These are phyloP conservation scores for Phylloporus sp. DNA, from an alignment of 768 basidiomycete genomes.

Conservation along the genomic window DNA sequence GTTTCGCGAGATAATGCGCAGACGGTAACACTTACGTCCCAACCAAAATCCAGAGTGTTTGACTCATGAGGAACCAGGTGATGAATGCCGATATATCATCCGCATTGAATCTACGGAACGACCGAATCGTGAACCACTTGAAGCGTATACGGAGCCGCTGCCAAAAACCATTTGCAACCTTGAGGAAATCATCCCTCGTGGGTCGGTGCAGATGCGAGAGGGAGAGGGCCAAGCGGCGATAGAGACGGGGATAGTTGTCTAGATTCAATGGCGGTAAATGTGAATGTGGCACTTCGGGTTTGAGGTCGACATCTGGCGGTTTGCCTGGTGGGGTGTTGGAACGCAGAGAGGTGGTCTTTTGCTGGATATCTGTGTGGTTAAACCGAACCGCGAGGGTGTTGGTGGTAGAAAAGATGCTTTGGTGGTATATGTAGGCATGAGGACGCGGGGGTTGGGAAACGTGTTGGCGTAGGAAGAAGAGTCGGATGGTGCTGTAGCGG, in stretches of 20 bases:
- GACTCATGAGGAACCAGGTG: slow-evolving; percentile 94
- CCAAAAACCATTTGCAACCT: slow-evolving; percentile 86
- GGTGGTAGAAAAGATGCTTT: not conserved
- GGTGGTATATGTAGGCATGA: not conserved
- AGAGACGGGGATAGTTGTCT: slow-evolving; percentile 77
- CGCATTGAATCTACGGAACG: slow-evolving; percentile 91
- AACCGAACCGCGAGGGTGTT: slow-evolving; percentile 5
- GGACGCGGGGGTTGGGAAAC: not conserved
- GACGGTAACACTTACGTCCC: slow-evolving; percentile 46
- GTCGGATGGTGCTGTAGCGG: slow-evolving; percentile 56
- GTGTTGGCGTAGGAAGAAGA: slow-evolving; percentile 47
- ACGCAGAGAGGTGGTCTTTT: not conserved
- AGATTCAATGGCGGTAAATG: slow-evolving; percentile 36
- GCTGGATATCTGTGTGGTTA: slow-evolving; percentile 15
- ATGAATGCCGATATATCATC: slow-evolving; percentile 97
- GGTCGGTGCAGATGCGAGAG: slow-evolving; percentile 77
- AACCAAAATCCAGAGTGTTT: slow-evolving; percentile 91
- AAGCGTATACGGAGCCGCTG: slow-evolving; percentile 86
- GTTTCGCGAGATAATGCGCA: not conserved
- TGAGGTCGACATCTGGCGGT: slow-evolving; percentile 5
- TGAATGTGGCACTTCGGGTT: slow-evolving; percentile 2
- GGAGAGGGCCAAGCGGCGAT: slow-evolving; percentile 72
- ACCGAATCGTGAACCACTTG: slow-evolving; percentile 95
- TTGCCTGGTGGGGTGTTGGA: slow-evolving; percentile 4
- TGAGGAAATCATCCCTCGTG: slow-evolving; percentile 85